These are phyloP conservation scores for Spergularia marina DNA, from an alignment of 148 eudicot species.

Conservation along the genomic window DNA sequence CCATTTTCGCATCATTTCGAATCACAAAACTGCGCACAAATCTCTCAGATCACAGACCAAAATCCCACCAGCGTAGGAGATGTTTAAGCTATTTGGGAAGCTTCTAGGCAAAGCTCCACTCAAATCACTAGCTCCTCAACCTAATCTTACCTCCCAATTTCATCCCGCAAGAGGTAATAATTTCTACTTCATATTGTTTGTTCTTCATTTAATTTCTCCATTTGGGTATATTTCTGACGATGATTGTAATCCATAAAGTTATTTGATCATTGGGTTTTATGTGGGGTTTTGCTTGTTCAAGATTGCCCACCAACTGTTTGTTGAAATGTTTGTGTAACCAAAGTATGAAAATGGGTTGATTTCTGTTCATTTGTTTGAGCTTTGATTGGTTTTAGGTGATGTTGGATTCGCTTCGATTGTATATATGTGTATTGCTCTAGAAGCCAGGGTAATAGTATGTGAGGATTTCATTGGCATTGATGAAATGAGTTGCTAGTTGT, in stretches of 20 bases:
- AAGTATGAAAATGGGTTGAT: background rate
- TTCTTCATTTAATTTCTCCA: background rate
- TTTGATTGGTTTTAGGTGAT: background rate
- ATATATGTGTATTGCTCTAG: background rate
- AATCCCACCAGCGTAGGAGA: background rate
- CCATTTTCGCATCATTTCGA: background rate
- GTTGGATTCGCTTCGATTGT: background rate
- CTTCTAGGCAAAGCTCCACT: conserved; percentile 16
- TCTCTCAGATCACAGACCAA: conserved; percentile 5
- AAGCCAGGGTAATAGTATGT: background rate
- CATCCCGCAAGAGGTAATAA: conserved; percentile 23
- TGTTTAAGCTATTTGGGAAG: conserved; percentile 25
- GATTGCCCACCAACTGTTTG: conserved; percentile 26
- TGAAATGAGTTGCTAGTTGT: background rate
- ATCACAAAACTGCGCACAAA: background rate
- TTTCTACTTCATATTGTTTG: background rate
- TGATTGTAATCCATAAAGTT: background rate
- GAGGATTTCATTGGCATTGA: background rate
- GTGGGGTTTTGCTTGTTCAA: background rate
- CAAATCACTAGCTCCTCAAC: background rate
- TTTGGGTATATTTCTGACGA: background rate
- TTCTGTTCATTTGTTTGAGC: background rate
- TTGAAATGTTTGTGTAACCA: conserved; percentile 15
- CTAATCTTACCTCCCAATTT: conserved; percentile 10
- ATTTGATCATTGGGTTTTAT: background rate